Base-by-base conservation (phyloP, 331 rosid genomes). In the Phaseolus coccineus region DNA sequence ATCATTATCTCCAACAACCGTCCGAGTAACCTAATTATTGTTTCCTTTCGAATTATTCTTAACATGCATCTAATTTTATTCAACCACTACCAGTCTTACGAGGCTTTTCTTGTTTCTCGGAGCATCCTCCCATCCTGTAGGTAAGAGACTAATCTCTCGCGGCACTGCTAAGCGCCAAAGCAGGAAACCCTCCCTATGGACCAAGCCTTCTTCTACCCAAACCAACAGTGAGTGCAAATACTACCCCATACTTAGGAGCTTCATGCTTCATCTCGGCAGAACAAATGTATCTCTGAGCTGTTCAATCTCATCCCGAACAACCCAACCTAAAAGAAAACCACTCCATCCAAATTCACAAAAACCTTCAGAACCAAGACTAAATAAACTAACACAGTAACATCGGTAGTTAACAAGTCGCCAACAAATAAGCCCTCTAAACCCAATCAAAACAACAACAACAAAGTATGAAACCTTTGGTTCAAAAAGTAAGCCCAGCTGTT, bases 241-340 rank as follows among this genome's bases (percentile, higher is more conserved):
- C 47, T 33, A 57, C 51, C 48, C 19, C 48, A 62, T 25, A 62
- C 19, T 19, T 5, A 42, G 68, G 72, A 68, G 71, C 56, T 65
- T 76, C 78, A 85, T 91, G 94, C 77, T 92, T 86, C 90, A 91
- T 93, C 81, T 73, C 89, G n/a, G 91, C 55, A 77, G 87, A 76
- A 40, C 11, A 55, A 90, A 89, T 42, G 94, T 85, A 84, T 89
- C 92, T 3, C 93, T 91, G 74, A 82, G 84, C 80, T 80, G 81
- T 44, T 94, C 97, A 81, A 92, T 92, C 97, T 79, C 81, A 86
- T 82, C 47, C 98, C 98, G 87, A 92, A 85, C 85, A 94, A 81
- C 51, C 96, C 97, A 64, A 91, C 97, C 97, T 95, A 62, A 51
- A 14, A 80, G 58, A 72, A 68, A 25, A 78, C 44, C 73, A 3